Percentiles rank a stretch among this genome's conserved stretches.
Evolutionary conservation across 2,329 filamentous ascomycete genomes (phyloP).

Genomic region (Colletotrichum theobromicola): DNA sequence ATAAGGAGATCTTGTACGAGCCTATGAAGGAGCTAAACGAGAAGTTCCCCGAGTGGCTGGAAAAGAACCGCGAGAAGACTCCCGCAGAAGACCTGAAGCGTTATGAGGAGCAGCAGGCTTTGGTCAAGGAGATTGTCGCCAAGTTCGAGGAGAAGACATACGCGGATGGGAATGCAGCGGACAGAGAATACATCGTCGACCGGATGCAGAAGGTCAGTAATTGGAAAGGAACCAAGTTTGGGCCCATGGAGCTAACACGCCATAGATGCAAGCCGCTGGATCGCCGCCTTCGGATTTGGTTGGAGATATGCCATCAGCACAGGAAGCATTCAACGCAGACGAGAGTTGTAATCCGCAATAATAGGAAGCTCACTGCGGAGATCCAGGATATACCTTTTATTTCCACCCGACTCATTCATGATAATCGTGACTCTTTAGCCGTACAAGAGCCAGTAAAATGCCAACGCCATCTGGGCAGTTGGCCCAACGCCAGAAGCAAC

Average conservation of each 20-base stretch:
- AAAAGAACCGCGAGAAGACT: constrained; percentile 72
- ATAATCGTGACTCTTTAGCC: not conserved
- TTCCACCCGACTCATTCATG: constrained; percentile 26
- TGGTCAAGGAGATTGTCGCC: constrained; percentile 85
- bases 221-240: constrained; percentile 9
- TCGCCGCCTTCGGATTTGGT: constrained; percentile 90
- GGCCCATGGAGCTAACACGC: constrained; percentile 19
- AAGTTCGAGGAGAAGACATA: constrained; percentile 88
- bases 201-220: constrained; percentile 90
- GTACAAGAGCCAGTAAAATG: not conserved
- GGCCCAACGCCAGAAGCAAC: not conserved
- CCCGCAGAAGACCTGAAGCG: constrained; percentile 75
- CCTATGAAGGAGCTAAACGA: constrained; percentile 97
- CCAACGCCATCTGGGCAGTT: not conserved
- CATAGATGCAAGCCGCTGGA: constrained; percentile 94
- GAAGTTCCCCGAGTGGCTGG: constrained; percentile 91
- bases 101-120: constrained; percentile 78
- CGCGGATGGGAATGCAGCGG: constrained; percentile 78
- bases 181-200: constrained; percentile 93
- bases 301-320: constrained; percentile 84
- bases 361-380: constrained; percentile 29
- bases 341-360: constrained; percentile 69
- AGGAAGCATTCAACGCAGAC: constrained; percentile 70
- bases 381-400: constrained; percentile 9
- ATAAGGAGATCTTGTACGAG: constrained; percentile 97